These are phyloP conservation scores for Alternaria burnsii DNA, from an alignment of 2,329 filamentous ascomycete genomes.

Conservation along the genomic window DNA sequence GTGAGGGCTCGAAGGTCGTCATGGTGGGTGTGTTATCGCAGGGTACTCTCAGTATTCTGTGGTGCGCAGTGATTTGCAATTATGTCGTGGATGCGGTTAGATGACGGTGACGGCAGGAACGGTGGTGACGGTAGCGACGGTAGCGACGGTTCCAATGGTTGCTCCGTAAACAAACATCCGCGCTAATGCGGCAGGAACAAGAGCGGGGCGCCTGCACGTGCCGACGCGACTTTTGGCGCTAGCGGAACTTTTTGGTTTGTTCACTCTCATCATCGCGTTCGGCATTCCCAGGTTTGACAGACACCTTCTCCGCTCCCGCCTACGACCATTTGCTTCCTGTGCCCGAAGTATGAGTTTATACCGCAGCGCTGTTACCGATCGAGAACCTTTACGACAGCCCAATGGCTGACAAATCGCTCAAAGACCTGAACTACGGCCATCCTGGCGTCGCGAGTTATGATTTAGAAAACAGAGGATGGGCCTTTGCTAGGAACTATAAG, in stretches of 20 bases:
- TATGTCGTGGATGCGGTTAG: conserved; percentile 30
- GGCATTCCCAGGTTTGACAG: not conserved
- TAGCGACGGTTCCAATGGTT: conserved; percentile 30
- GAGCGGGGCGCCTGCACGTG: conserved; percentile 35
- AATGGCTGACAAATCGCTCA: conserved; percentile 65
- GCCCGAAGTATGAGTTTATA: conserved; percentile 37
- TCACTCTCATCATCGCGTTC: conserved; percentile 17
- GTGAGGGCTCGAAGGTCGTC: conserved; percentile 73
- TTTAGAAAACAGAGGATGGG: conserved; percentile 58
- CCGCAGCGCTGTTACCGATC: conserved; percentile 15
- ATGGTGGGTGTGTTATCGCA: conserved; percentile 52
- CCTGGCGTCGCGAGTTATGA: conserved; percentile 61
- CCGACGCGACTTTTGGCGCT: conserved; percentile 35
- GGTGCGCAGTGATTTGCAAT: conserved; percentile 7
- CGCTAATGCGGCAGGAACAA: conserved; percentile 19
- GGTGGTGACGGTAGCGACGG: too few relatives aligned
- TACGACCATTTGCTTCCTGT: not conserved
- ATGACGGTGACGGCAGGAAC: too few relatives aligned
- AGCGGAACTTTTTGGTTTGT: conserved; percentile 32
- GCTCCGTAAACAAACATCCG: conserved; percentile 40
- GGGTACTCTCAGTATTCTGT: not conserved
- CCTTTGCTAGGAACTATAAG: conserved; percentile 53
- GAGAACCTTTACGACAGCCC: conserved; percentile 51
- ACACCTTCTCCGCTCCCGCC: not conserved
- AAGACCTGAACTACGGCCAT: conserved; percentile 63